Conservation (phyloP, 169 alveolate species). For the Cryptosporidium ubiquitum region DNA sequence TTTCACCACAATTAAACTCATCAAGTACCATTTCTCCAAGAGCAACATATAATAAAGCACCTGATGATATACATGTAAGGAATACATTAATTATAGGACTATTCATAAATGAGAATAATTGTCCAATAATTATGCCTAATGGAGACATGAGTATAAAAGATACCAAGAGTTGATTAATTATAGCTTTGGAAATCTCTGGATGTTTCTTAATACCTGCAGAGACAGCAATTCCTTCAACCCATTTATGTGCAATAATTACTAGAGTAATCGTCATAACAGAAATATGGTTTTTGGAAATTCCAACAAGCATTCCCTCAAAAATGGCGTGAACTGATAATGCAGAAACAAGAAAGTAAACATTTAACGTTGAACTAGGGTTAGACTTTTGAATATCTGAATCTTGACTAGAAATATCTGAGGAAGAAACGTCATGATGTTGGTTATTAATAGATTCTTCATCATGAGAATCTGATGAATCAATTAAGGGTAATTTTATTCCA, state of each 20-base stretch:
- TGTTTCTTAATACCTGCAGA: conserved; percentile 69
- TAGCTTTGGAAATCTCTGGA: conserved; percentile 41
- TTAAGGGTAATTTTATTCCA: conserved; percentile 2
- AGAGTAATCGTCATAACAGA: conserved; percentile 47
- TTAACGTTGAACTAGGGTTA: conserved; percentile 6
- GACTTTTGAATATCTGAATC: neutral
- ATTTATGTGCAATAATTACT: conserved; percentile 61
- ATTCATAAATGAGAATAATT: conserved; percentile 36
- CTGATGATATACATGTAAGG: conserved; percentile 55
- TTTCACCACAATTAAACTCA: conserved; percentile 72
- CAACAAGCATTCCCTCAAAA: conserved; percentile 70
- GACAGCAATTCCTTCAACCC: conserved; percentile 74
- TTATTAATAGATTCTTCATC: neutral
- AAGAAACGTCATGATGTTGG: neutral
- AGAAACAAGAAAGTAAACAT: conserved; percentile 60
- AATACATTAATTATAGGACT: conserved; percentile 44
- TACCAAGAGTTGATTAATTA: conserved; percentile 13
- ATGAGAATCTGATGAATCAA: neutral
- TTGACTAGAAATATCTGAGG: neutral
- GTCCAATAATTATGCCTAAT: conserved; percentile 58
- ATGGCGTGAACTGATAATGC: conserved; percentile 65
- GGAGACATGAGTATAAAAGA: conserved; percentile 70
- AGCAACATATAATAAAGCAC: conserved; percentile 67
- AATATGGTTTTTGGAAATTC: conserved; percentile 27
- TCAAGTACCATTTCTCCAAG: conserved; percentile 69